Base-by-base conservation (phyloP, 495 filamentous ascomycete species). In the Hypomontagnella submonticulosa region DNA sequence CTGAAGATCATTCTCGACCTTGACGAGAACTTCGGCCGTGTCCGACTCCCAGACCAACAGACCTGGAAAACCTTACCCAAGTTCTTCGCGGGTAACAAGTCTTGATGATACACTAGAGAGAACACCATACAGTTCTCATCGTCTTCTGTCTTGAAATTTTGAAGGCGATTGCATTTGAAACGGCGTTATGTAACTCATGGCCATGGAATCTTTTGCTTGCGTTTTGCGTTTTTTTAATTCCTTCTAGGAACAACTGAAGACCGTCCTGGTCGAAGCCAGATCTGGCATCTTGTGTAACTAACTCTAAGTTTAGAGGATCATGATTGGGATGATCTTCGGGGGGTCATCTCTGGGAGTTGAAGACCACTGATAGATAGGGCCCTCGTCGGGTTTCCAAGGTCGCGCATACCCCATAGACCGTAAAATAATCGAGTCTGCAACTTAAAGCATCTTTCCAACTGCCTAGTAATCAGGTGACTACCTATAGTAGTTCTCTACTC, bases 1-100 rank as follows among this genome's bases (percentile, higher is more conserved):
- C 78, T 99, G 67, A 98, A 97, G 83, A 90, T 98, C 62, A 92
- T 99, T 67, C 85, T 99, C 32, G 95, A 99, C 72, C 79, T 99
- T 50, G 93, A 99, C 68, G 87, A 92, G 79, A 87, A 94, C 63
- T 96, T 99, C 75, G 93, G 93, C 16, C 82, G 85, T 72, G 41
- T 86, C 59, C 84, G 80, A 73, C 73, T 88, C 57, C 89, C 86
- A 13, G 73, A 80, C 18, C 76, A 81, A 42, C 78, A 82, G 63
- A 77, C 77, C 4, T 85, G 82, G 83, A 77, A 80, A 60, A 50
- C 76, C 11, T 15, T 85, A 65, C 77, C 81, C 0, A 71, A 61
- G n/a, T 73, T 77, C 56, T 77, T 77, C 63, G 71, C 67, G 52
- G 74, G 71, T 44, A 69, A 66, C 16, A 54, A 52, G 15, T 60